A percentile compares a stretch with the other conserved stretches of the same genome.
Evolutionary conservation across 768 basidiomycete genomes (phyloP).

Genomic region (Lactarius trivialis): DNA sequence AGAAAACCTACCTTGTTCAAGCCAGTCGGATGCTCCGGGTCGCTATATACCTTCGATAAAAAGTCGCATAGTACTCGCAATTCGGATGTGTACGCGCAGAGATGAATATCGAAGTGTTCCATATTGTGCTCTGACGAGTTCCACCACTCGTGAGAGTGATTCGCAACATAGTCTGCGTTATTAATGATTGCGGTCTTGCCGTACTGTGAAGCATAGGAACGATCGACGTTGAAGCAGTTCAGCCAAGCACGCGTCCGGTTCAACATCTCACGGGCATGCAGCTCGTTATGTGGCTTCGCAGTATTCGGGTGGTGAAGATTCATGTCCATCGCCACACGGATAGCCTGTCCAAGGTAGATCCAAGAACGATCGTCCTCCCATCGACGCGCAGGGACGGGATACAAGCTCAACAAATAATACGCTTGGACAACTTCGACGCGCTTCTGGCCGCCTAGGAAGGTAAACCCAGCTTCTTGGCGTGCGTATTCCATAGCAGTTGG

Average conservation of each 20-base stretch:
- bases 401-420: conserved; percentile 72
- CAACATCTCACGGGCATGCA: conserved; percentile 78
- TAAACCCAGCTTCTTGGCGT: conserved; percentile 67
- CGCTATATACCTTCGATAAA: conserved; percentile 52
- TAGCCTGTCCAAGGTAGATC: conserved; percentile 84
- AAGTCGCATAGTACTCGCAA: conserved; percentile 59
- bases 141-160: conserved; percentile 39
- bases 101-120: conserved; percentile 71
- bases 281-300: conserved; percentile 71
- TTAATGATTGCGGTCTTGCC: conserved; percentile 81
- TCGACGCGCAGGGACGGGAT: conserved; percentile 62
- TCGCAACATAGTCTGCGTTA: conserved; percentile 69
- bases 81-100: conserved; percentile 71
- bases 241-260: conserved; percentile 90
- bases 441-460: conserved; percentile 68
- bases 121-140: conserved; percentile 38
- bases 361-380: conserved; percentile 91
- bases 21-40: conserved; percentile 67
- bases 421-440: conserved; percentile 81
- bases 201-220: conserved; percentile 85
- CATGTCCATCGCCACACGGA: conserved; percentile 81
- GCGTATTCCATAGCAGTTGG: conserved; percentile 64
- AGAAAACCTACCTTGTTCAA: conserved; percentile 53
- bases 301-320: conserved; percentile 77
- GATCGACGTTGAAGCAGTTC: conserved; percentile 86